These are phyloP conservation scores for Dipteronia sinensis DNA, from an alignment of 345 rosid species.

Conservation along the genomic window DNA sequence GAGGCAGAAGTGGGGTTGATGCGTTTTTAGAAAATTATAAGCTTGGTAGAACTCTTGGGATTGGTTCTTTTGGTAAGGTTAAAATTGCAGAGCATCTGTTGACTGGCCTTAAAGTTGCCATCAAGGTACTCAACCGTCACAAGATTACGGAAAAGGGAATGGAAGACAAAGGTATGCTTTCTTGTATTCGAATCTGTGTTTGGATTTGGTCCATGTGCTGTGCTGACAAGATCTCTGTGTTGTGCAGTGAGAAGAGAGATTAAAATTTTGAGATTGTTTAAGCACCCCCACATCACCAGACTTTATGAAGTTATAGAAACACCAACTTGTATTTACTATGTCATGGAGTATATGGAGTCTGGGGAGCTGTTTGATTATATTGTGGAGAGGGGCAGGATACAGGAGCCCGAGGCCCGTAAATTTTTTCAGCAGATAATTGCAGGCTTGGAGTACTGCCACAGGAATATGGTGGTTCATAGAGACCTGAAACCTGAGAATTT, in stretches of 20 bases:
- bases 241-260: conserved; percentile 87
- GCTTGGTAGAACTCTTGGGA: conserved; percentile 85
- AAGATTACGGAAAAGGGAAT: conserved; percentile 74
- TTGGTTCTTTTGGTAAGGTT: conserved; percentile 93
- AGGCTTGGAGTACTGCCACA: conserved; percentile 89
- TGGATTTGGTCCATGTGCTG: no score
- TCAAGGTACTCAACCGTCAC: conserved; percentile 87
- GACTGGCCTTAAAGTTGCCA: conserved; percentile 90
- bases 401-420: conserved; percentile 88
- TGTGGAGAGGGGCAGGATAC: conserved; percentile 82
- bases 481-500: conserved; percentile 98
- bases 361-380: conserved; percentile 97
- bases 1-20: conserved; percentile 60
- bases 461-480: conserved; percentile 90
- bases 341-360: conserved; percentile 87
- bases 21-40: conserved; percentile 65
- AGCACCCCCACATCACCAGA: conserved; percentile 94
- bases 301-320: conserved; percentile 94
- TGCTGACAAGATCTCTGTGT: neutral
- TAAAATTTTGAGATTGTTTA: conserved; percentile 79
- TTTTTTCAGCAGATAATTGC: conserved; percentile 97
- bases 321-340: conserved; percentile 68
- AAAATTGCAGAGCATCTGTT: conserved; percentile 82
- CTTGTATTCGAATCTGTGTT: neutral
- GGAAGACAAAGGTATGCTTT: conserved; percentile 81